Percentiles rank a stretch among this genome's conserved stretches.
These are phyloP conservation scores for Cyberlindnera misumaiensis DNA, from an alignment of 805 yeast species.

Conservation along the genomic window DNA sequence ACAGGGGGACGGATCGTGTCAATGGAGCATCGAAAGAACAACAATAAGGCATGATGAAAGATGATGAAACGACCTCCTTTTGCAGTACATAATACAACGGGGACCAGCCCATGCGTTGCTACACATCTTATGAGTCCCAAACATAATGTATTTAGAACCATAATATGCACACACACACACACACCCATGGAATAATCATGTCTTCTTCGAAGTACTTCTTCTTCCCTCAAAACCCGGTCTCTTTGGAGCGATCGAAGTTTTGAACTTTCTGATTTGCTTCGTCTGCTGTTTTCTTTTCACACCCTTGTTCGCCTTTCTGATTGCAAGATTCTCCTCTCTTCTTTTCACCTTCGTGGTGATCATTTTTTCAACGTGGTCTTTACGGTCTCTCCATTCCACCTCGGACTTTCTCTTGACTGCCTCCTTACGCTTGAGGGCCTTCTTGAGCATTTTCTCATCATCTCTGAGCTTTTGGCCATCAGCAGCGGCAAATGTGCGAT, in stretches of 20 bases:
- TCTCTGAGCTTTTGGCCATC: conserved; percentile 87
- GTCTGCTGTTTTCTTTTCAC: conserved; percentile 68
- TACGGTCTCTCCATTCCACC: conserved; percentile 87
- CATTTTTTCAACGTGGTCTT: conserved; percentile 68
- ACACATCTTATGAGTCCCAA: conserved; percentile 1
- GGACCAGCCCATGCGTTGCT: not conserved
- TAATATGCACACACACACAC: not conserved
- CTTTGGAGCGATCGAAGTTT: conserved; percentile 45
- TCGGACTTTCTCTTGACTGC: conserved; percentile 80
- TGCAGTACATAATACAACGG: too few relatives aligned
- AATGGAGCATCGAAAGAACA: conserved; percentile 6
- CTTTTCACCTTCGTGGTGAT: conserved; percentile 73
- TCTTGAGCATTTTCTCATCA: conserved; percentile 81
- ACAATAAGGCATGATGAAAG: conserved; percentile 7
- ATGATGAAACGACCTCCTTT: conserved; percentile 4
- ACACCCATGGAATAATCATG: conserved; percentile 1
- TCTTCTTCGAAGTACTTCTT: conserved; percentile 15
- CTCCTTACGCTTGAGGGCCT: conserved; percentile 79
- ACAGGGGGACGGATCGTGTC: conserved; percentile 1
- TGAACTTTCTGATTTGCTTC: conserved; percentile 58
- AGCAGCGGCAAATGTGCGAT: conserved; percentile 71
- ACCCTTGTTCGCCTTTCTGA: conserved; percentile 81
- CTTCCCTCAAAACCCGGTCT: conserved; percentile 92
- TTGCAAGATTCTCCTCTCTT: conserved; percentile 85
- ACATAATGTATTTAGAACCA: not conserved